Percentiles rank a stretch among this genome's conserved stretches.
phyloP scores from a whole-genome alignment of 129 eudicot genomes.

The Sambucus nigra region DNA sequence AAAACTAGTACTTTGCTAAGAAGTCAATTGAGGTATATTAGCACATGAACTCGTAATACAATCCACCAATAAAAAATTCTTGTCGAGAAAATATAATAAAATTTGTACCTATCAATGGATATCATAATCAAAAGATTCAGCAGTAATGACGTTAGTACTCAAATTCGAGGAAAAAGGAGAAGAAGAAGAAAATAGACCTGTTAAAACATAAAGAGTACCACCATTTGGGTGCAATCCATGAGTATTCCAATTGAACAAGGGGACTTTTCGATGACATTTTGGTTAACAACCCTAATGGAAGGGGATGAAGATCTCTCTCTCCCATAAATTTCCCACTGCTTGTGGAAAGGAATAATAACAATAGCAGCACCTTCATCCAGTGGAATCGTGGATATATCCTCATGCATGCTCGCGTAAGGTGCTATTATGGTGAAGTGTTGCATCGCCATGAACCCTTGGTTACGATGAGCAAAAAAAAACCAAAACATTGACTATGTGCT shows the following conservation, averaged over 20 bases:
- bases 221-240: no score
- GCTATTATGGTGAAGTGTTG: slow-evolving; percentile 16
- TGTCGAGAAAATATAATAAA: no score
- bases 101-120: no score
- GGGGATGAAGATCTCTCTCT: slow-evolving; percentile 8
- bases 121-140: no score
- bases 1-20: no score
- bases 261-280: slow-evolving; percentile 12
- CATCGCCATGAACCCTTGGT: slow-evolving; percentile 6
- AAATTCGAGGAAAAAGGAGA: no score
- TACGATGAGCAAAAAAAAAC: slow-evolving; percentile 7
- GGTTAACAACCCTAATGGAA: slow-evolving; percentile 14
- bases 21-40: no score
- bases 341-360: slow-evolving; percentile 28
- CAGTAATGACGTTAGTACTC: no score
- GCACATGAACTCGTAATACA: no score
- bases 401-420: slow-evolving; percentile 19
- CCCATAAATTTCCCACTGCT: slow-evolving; percentile 22
- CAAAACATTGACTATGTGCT: slow-evolving; percentile 12
- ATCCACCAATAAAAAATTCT: no score
- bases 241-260: slow-evolving; percentile 29
- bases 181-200: no score
- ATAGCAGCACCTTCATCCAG: slow-evolving; percentile 16
- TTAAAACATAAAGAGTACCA: no score
- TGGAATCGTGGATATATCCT: slow-evolving; percentile 24